These are phyloP conservation scores for Silybum marianum DNA, from an alignment of 129 eudicot genomes.

Conservation along the genomic window DNA sequence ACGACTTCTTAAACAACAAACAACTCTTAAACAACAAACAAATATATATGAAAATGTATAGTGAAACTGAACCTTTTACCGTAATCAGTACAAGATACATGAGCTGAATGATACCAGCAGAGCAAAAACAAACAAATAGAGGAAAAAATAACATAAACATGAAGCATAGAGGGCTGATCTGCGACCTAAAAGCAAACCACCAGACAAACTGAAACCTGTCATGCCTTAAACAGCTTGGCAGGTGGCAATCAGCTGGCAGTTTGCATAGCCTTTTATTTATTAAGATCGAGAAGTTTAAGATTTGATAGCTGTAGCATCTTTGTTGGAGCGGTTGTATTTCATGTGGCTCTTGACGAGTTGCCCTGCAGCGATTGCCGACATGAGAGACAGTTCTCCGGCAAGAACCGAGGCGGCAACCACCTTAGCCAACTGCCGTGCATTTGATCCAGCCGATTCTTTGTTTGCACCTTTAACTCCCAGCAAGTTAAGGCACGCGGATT, in stretches of 20 bases:
- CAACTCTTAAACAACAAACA: neutral
- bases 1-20: neutral
- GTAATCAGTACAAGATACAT: neutral
- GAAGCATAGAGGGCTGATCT: neutral
- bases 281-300: neutral
- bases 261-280: neutral
- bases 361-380: slow-evolving; percentile 62
- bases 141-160: neutral
- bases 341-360: slow-evolving; percentile 70
- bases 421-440: slow-evolving; percentile 52
- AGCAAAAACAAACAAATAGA: neutral
- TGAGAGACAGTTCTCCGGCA: slow-evolving; percentile 58
- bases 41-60: neutral
- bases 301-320: slow-evolving; percentile 35
- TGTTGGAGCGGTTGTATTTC: slow-evolving; percentile 63
- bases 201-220: neutral
- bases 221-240: neutral
- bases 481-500: slow-evolving; percentile 59
- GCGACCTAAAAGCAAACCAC: neutral
- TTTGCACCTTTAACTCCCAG: slow-evolving; percentile 63
- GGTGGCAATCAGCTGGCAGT: too few species aligned
- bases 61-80: slow-evolving; percentile 1
- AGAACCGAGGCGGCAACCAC: slow-evolving; percentile 61
- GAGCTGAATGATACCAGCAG: slow-evolving; percentile 3
- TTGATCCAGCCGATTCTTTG: slow-evolving; percentile 48